Percentiles rank a stretch among this genome's conserved stretches.
Conservation (phyloP, 257 asterid genomes). For the Oldenlandia corymbosa region DNA sequence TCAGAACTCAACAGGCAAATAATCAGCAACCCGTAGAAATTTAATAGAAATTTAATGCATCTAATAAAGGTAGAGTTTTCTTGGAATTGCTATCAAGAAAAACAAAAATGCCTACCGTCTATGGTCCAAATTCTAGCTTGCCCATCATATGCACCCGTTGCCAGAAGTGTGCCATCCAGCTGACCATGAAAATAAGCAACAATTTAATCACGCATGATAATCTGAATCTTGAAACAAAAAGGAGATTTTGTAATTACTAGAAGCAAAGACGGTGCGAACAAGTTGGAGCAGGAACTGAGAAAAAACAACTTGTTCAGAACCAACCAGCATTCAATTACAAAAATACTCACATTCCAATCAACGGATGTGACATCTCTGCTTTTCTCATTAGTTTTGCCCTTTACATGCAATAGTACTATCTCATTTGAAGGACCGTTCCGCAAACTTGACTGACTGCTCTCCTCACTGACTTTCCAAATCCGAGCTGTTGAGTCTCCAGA, state of each 20-base stretch:
- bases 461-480: constrained; percentile 25
- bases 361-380: constrained; percentile 29
- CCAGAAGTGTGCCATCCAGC: constrained; percentile 30
- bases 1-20: not conserved
- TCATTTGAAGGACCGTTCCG: constrained; percentile 10
- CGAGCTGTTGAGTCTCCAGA: constrained; percentile 40
- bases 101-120: constrained; percentile 20
- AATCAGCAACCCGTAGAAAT: no score
- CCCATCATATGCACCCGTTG: constrained; percentile 32
- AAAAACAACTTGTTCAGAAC: not conserved
- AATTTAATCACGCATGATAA: constrained; percentile 1
- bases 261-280: not conserved
- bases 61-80: not conserved
- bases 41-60: not conserved
- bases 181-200: constrained; percentile 3
- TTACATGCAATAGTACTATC: constrained; percentile 22
- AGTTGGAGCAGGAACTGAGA: not conserved
- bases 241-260: not conserved
- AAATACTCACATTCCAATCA: constrained; percentile 36
- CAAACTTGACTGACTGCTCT: constrained; percentile 12
- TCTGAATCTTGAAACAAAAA: not conserved
- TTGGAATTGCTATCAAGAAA: not conserved
- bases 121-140: constrained; percentile 31
- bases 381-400: constrained; percentile 25
- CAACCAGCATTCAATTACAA: not conserved